Conservation (phyloP, 495 filamentous ascomycete species). For the Penicillium riverlandense region DNA sequence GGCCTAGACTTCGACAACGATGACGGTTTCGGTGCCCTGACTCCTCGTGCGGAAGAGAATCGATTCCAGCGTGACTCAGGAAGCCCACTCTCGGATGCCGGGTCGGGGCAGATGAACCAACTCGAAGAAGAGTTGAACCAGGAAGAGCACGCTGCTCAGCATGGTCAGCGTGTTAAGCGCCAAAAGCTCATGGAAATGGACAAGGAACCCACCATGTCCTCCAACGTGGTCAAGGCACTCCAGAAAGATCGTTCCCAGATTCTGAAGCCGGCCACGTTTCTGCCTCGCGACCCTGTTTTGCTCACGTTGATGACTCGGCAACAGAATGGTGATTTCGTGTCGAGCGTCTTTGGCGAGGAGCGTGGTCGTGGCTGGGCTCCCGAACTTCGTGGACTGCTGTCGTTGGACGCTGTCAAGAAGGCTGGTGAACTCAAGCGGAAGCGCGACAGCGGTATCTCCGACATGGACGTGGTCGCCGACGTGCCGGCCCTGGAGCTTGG, state of each 20-base stretch:
- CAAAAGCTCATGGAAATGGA: constrained; percentile 68
- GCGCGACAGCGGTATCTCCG: constrained; percentile 80
- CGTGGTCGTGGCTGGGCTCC: constrained; percentile 79
- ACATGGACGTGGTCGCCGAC: constrained; percentile 62
- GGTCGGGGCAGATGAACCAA: constrained; percentile 19
- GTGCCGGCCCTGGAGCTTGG: constrained; percentile 65
- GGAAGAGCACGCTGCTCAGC: constrained; percentile 40
- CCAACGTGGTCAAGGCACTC: constrained; percentile 62
- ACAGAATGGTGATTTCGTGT: constrained; percentile 81
- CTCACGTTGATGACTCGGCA: constrained; percentile 86
- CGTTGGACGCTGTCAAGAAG: constrained; percentile 68
- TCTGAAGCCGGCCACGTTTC: constrained; percentile 66
- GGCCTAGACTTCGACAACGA: constrained; percentile 42
- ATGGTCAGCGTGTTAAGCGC: constrained; percentile 66
- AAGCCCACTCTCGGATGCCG: constrained; percentile 33
- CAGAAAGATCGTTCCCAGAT: constrained; percentile 76
- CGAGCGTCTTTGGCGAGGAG: constrained; percentile 63
- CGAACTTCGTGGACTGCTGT: constrained; percentile 79
- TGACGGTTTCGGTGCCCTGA: constrained; percentile 27
- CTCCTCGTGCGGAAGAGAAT: constrained; percentile 48
- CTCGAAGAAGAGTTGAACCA: constrained; percentile 58
- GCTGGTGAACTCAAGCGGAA: constrained; percentile 86
- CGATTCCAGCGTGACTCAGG: constrained; percentile 56
- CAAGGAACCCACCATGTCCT: constrained; percentile 51
- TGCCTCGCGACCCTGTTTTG: constrained; percentile 78